phyloP scores from a whole-genome alignment of 345 rosid species.

The Brassica rapa region DNA sequence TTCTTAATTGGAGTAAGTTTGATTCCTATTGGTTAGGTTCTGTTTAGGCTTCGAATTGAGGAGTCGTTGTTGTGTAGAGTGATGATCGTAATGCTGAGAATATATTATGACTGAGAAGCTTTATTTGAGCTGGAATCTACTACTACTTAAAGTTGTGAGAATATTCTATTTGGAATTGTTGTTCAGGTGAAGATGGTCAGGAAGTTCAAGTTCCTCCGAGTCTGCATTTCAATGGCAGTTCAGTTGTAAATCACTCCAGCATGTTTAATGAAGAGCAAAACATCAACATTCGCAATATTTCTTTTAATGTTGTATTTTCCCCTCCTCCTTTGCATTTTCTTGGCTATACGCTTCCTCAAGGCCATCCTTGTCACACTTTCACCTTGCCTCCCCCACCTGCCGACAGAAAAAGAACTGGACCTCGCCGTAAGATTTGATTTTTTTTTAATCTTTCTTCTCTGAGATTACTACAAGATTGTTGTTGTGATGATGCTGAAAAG shows the following conservation, averaged over 20 bases:
- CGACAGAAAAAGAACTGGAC: constrained; percentile 94
- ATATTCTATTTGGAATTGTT: background rate
- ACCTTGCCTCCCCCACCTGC: constrained; percentile 97
- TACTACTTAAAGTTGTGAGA: background rate
- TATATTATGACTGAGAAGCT: no score
- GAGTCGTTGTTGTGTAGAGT: background rate
- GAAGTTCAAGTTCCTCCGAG: constrained; percentile 50
- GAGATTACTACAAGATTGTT: background rate
- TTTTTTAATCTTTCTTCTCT: background rate
- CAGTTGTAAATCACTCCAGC: constrained; percentile 30
- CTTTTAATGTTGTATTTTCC: constrained; percentile 25
- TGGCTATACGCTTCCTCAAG: constrained; percentile 92
- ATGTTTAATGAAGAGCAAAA: constrained; percentile 37
- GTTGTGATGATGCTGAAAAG: constrained; percentile 19
- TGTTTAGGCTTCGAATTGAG: constrained; percentile 4
- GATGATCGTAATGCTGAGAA: background rate
- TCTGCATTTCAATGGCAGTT: constrained; percentile 47
- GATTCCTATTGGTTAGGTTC: background rate
- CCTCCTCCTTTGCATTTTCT: constrained; percentile 73
- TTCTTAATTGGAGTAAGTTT: background rate
- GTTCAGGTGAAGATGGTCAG: constrained; percentile 72
- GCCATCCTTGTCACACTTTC: constrained; percentile 89
- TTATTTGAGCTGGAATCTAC: no score
- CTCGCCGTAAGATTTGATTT: constrained; percentile 69
- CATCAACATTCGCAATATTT: constrained; percentile 31